Evolutionary conservation across 805 yeast species (phyloP), one percentile per base, ranked within the genome.

Genomic region (Wickerhamomyces bovis): DNA sequence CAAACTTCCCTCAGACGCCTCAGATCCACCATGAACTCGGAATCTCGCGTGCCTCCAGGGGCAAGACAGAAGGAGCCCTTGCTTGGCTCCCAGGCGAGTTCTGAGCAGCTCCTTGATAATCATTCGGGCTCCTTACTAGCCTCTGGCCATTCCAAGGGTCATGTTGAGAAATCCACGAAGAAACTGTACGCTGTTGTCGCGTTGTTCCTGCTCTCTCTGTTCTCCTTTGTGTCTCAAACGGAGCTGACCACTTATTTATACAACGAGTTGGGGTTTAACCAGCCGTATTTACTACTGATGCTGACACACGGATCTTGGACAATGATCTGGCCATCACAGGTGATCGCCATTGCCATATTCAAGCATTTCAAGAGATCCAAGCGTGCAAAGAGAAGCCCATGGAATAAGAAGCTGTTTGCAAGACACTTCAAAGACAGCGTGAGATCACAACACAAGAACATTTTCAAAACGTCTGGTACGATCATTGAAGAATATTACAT

Each of bases 221-320:
- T 77, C 8, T 57, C 89, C 3, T 89, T 89, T 65, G 89, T 89
- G 5, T 57, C 74, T 15, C 96, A 88, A 60, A 88, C 96, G 0
- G 96, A 88, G 61, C 69, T 82, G 49, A 86, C 95, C 2, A 75
- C 88, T 7, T 81, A 81, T 46, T 72, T 88, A 6, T 83, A 86
- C 58, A 68, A 71, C 26, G 60, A 69, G 8, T 61, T 72, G 22
- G 75, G 73, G 4, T 88, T 79, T 62, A 61, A 75, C 44, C 89
- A 87, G 58, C 96, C 96, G 0, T 70, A 86, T 20, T 63, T 87
- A 21, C 66, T 83, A 46, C 65, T 83, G n/a, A 63, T 72, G 45
- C 64, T 85, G 16, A 88, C 95, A 0, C 96, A 88, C 58, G 85
- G 89, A 2, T 76, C 83, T 11, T 85, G 94, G 95, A 70, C 80